phyloP scores from a whole-genome alignment of 495 filamentous ascomycete species.

The Aspergillus conjunctus region DNA sequence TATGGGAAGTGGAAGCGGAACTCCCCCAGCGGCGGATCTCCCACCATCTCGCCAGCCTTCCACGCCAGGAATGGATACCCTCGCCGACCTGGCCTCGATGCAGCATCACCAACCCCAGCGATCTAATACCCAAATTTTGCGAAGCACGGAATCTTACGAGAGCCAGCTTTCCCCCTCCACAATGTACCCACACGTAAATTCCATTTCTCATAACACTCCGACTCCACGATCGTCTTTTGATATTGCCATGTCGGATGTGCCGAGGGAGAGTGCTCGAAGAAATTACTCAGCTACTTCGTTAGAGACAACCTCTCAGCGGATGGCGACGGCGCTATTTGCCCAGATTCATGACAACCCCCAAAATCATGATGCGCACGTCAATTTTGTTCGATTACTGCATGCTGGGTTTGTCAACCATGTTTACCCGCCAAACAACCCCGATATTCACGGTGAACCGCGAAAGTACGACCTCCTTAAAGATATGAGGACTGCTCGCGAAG shows the following conservation, averaged over 20 bases:
- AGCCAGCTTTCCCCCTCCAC: conserved; percentile 53
- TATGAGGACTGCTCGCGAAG: conserved; percentile 62
- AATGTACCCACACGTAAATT: conserved; percentile 50
- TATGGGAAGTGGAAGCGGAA: conserved; percentile 35
- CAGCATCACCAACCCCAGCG: conserved; percentile 62
- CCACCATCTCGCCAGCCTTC: conserved; percentile 49
- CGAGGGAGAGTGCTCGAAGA: conserved; percentile 49
- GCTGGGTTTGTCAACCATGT: conserved; percentile 62
- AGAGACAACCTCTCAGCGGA: conserved; percentile 53
- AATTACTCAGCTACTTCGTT: conserved; percentile 55
- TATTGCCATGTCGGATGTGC: conserved; percentile 58
- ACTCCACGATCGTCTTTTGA: conserved; percentile 57
- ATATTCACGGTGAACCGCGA: conserved; percentile 48
- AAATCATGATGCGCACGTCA: conserved; percentile 64
- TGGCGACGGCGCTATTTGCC: conserved; percentile 54
- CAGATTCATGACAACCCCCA: conserved; percentile 63
- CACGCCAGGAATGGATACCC: conserved; percentile 64
- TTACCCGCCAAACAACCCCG: conserved; percentile 49
- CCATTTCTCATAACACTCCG: conserved; percentile 54
- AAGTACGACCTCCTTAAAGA: conserved; percentile 63
- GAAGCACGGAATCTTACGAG: conserved; percentile 50
- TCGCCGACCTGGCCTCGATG: conserved; percentile 68
- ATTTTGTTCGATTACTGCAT: conserved; percentile 66
- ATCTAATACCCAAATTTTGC: conserved; percentile 47
- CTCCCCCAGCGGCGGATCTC: conserved; percentile 39